Base-by-base conservation (phyloP, 768 basidiomycete species). In the Chalciporus pseudorubinellus region DNA sequence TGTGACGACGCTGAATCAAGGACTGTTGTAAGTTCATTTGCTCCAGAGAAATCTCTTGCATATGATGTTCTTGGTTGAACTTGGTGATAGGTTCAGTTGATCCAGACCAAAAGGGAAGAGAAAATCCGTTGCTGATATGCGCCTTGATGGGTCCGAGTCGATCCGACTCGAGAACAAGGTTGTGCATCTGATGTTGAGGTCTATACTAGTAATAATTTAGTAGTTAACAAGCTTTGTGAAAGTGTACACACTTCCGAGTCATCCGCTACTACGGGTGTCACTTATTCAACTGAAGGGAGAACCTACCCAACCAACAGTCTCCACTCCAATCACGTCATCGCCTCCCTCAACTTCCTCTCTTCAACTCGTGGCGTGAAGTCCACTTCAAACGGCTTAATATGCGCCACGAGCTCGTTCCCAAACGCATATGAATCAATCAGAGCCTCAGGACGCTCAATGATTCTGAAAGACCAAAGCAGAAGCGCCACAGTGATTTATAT, bases 401-500 rank as follows among this genome's bases (percentile, higher is more conserved):
- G n/a, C n/a, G n/a, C n/a, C n/a, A n/a, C n/a, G n/a, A n/a, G n/a
- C n/a, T n/a, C n/a, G n/a, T n/a, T n/a, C n/a, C n/a, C n/a, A n/a
- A n/a, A 83, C 0, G 74, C 81, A 26, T 77, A 64, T 3, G 75
- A 72, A 61, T 87, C 78, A 50, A 87, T 84, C 0, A 81, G 81
- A 6, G 70, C 64, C 1, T 65, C 57, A 0, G 78, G 74, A 53
- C 82, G 77, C 24, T 76, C 58, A 9, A 66, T 65, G 33, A 87
- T 71, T 1, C 63, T 73, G 70, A 87, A 86, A 0, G 83, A 78
- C 82, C 83, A 86, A 8, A 83, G 72, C 10, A 82, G 65, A 16
- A 82, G 68, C 0, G 83, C 81, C 0, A 82, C 77, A 59, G 80
- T 85, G 39, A 87, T 70, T 59, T 81, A 84, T 0, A 85, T 69